Conservation (phyloP, 108 stramenopile species). For the Chaetoceros tenuissimus region DNA sequence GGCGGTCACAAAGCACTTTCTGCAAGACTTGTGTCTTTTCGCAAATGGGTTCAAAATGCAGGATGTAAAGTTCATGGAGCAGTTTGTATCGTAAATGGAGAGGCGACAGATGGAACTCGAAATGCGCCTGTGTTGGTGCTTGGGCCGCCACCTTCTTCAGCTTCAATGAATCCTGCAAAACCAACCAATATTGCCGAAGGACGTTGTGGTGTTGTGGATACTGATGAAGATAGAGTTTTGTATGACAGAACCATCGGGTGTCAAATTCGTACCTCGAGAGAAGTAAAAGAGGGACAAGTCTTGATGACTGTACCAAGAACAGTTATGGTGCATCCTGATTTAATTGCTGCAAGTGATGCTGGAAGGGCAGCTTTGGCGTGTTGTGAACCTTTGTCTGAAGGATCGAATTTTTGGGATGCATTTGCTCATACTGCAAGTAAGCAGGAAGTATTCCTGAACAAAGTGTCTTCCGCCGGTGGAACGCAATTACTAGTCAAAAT, state of each 20-base stretch:
- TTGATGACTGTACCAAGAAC: slow-evolving; percentile 58
- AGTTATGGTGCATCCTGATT: slow-evolving; percentile 76
- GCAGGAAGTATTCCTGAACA: slow-evolving; percentile 34
- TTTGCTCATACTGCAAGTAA: slow-evolving; percentile 58
- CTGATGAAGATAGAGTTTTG: slow-evolving; percentile 46
- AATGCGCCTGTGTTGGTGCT: slow-evolving; percentile 73
- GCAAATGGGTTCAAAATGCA: slow-evolving; percentile 70
- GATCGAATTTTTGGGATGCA: slow-evolving; percentile 51
- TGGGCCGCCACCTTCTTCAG: slow-evolving; percentile 27
- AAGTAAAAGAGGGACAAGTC: slow-evolving; percentile 70
- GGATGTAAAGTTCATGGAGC: slow-evolving; percentile 52
- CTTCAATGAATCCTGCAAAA: background rate
- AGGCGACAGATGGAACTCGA: slow-evolving; percentile 82
- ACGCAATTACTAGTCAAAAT: slow-evolving; percentile 80
- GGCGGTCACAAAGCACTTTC: slow-evolving; percentile 53
- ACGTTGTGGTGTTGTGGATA: slow-evolving; percentile 68
- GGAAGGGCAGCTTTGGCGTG: slow-evolving; percentile 70
- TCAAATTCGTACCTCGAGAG: slow-evolving; percentile 61
- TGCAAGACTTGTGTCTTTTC: slow-evolving; percentile 52
- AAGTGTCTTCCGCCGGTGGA: slow-evolving; percentile 44
- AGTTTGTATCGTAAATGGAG: slow-evolving; percentile 76
- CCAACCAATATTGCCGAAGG: slow-evolving; percentile 3
- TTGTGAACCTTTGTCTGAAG: slow-evolving; percentile 21
- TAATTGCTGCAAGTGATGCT: slow-evolving; percentile 79
- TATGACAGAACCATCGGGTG: slow-evolving; percentile 85